These are phyloP conservation scores for Ceratobasidium theobromae DNA, from an alignment of 1,284 basidiomycete species.

Conservation along the genomic window DNA sequence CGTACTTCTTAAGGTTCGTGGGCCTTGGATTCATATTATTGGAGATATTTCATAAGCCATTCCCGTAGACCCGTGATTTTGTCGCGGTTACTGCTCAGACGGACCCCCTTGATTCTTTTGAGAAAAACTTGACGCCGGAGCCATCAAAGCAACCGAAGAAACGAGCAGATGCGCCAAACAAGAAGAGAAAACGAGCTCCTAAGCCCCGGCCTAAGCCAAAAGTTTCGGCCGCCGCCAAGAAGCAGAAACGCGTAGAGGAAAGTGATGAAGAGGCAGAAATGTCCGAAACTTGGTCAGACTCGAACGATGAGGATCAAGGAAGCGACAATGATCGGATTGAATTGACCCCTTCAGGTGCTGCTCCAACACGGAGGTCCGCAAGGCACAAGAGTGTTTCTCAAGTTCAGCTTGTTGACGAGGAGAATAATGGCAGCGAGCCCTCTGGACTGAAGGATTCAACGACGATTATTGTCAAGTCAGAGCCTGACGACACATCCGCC, in stretches of 20 bases:
- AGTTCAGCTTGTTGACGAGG: slow-evolving; percentile 1
- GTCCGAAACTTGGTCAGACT: slow-evolving; percentile 22
- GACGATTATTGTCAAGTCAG: slow-evolving; percentile 19
- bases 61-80: slow-evolving; percentile 16
- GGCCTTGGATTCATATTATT: background rate
- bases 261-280: slow-evolving; percentile 19
- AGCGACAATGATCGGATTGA: background rate
- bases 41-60: background rate
- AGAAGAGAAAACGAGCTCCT: slow-evolving; percentile 3
- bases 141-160: background rate
- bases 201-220: slow-evolving; percentile 10
- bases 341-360: background rate
- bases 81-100: slow-evolving; percentile 1
- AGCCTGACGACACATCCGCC: slow-evolving; percentile 27
- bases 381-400: slow-evolving; percentile 4
- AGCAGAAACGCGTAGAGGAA: slow-evolving; percentile 1
- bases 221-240: slow-evolving; percentile 13
- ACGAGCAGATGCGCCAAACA: background rate
- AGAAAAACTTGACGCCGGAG: slow-evolving; percentile 1
- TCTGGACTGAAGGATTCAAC: background rate
- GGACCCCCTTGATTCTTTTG: background rate
- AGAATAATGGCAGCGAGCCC: background rate
- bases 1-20: slow-evolving; percentile 35
- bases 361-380: slow-evolving; percentile 22
- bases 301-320: background rate